Evolutionary conservation across 2,329 filamentous ascomycete genomes (phyloP), one percentile per base, ranked within the genome.

Genomic region (Ceratocystis ficicola): DNA sequence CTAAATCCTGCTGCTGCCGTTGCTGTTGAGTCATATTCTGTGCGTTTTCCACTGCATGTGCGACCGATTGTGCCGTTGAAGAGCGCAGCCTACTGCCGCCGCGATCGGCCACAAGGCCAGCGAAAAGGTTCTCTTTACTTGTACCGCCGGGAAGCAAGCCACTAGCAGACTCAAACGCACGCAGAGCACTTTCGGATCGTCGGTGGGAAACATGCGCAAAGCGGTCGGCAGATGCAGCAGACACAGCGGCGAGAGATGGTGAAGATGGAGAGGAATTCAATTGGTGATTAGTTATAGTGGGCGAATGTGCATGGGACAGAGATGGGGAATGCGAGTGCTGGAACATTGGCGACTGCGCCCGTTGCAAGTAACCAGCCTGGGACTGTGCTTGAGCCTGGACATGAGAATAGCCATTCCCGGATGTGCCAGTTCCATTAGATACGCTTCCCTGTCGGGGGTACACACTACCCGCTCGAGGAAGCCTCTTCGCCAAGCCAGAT

Each of bases 201-300:
- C 64, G 61, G 28, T 66, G 66, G 10, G 60, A 62, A 22, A 60
- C 48, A 28, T 64, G 32, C 10, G 64, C 48, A 25, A 68, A 66
- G 20, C 68, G 63, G 50, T 66, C 61, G 50, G 28, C 48, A 50
- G 48, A 46, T n/a, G 55, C 22, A 57, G 55, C 59, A 12, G 44
- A 57, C 15, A 44, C 28, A 44, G 48, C 71, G 57, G 48, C 68
- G 68, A 20, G 70, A 68, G 66, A 76, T 76, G 69, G 77, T 75
- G 70, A 76, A 76, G 70, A 76, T 75, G 67, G 76, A 75, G 62
- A 74, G 65, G 64, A 72, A 74, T 32, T 77, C 74, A 71, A 8
- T 75, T 73, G 70, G 44, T 73, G 70, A 57, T 30, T 74, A 72
- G 25, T 74, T 72, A 0, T 72, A 68, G 8, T 66, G 63, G n/a